Base-by-base conservation (phyloP, 1,284 basidiomycete genomes). In the Puccinia triticina region DNA sequence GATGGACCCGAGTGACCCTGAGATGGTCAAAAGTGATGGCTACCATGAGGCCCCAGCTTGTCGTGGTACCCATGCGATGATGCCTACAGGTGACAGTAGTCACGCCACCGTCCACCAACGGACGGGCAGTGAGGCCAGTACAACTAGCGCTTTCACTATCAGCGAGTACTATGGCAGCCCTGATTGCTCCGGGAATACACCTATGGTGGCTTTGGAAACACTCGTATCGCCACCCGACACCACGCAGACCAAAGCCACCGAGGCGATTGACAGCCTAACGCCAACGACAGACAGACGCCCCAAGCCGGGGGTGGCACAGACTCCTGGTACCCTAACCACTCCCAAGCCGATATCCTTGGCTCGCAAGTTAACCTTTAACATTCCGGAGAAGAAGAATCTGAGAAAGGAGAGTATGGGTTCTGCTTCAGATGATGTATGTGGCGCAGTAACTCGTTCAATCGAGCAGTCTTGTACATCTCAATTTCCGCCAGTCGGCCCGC, bases 161-260 rank as follows among this genome's bases (percentile, higher is more conserved):
- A 81, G 78, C 43, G 78, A 71, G 78, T 81, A 81, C n/a, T 81
- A 81, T 61, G 78, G 78, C 48, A 81, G 53, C 48, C 61, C 69
- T 61, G 78, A 81, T 37, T 73, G 78, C 59, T 71, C 78, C n/a
- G 78, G 71, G 18, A 55, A 81, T 53, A 48, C 46, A 40, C 69
- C 69, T 10, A 72, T 57, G 55, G 53, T 72, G 78, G 50, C 77
- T 26, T 59, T 81, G 40, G 71, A 81, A 48, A 48, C 78, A 64
- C 55, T 81, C 11, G 37, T 73, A 50, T 71, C 69, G 32, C 78
- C 67, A 55, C 46, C 55, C 50, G 61, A 78, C 46, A 77, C 64
- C 23, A 40, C 43, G 32, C 53, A 71, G 40, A 26, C 32, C 67
- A 43, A 73, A 26, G 11, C 55, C 37, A 46, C 40, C 34, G 29